Base-by-base conservation (phyloP, 2,329 filamentous ascomycete species). In the Colletotrichum limetticola region DNA sequence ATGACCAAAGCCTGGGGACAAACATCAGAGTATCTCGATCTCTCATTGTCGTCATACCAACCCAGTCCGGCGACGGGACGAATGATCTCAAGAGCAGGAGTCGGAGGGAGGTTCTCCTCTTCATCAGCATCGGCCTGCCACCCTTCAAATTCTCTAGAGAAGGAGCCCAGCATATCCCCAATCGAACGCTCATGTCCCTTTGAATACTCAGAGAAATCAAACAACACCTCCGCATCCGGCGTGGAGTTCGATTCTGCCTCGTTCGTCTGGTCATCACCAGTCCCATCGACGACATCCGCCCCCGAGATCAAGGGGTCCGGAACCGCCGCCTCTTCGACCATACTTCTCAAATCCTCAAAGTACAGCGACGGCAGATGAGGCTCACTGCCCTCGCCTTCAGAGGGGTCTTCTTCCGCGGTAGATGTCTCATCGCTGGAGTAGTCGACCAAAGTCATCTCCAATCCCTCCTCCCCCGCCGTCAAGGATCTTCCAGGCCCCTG, bases 21-120 rank as follows among this genome's bases (percentile, higher is more conserved):
- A 28, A n/a, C 4, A 46, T 30, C 24, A 14, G 61, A 26, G 6
- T 7, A 7, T 0, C 6, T 14, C 4, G 14, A 28, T 11, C n/a
- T 12, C 30, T 24, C 14, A 8, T 49, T 22, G 4, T 62, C 57
- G 11, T 61, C 57, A 49, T 68, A 61, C 68, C 68, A 71, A 16
- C 35, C 64, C 42, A 71, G 49, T 12, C 63, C 26, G 14, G 57
- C 26, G 9, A 22, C 2, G 28, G 68, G 68, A 4, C 68, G 68
- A 12, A 49, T 9, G 4, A 19, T 57, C 3, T 19, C 42, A 7
- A 16, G 32, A 59, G 22, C n/a, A 24, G 26, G n/a, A 6, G 1
- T 32, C 16, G 46, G 6, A 11, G 26, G 9, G 6, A 2, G 16
- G 6, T 65, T 26, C 4, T 30, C 24, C 32, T 28, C 52, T 22